Percentiles rank a stretch among this genome's conserved stretches.
phyloP scores from a whole-genome alignment of 2,329 filamentous ascomycete genomes.

The Penicillium sp. region DNA sequence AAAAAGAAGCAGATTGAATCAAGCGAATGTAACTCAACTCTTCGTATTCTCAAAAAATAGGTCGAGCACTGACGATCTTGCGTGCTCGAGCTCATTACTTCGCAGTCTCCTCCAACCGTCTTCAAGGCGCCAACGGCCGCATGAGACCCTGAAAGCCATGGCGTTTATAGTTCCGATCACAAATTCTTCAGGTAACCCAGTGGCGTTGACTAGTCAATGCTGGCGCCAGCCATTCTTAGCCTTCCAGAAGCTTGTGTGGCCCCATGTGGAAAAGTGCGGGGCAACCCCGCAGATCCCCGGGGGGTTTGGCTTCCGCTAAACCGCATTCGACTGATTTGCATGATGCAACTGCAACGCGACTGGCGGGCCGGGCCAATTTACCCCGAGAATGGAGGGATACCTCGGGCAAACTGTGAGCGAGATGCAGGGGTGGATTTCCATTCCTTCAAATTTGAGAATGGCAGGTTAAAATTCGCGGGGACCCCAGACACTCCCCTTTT shows the following conservation, averaged over 20 bases:
- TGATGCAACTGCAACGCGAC: background rate
- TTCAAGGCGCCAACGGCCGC: background rate
- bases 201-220: background rate
- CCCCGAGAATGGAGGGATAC: conserved; percentile 7
- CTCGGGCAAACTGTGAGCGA: conserved; percentile 15
- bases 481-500: conserved; percentile 7
- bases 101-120: background rate
- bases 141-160: background rate
- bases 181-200: background rate
- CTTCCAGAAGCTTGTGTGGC: conserved; percentile 1
- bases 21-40: conserved; percentile 1
- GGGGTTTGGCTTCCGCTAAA: conserved; percentile 2
- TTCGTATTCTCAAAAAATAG: background rate
- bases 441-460: conserved; percentile 5
- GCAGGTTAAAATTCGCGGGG: conserved; percentile 2
- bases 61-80: background rate
- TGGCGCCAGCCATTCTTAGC: background rate
- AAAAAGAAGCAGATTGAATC: background rate
- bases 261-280: background rate
- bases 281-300: conserved; percentile 10
- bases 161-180: background rate
- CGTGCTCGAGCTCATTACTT: background rate
- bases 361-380: conserved; percentile 9
- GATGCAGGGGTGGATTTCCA: background rate
- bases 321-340: background rate